Evolutionary conservation across 495 filamentous ascomycete species (phyloP).

Genomic region (Aspergillus ostianus): DNA sequence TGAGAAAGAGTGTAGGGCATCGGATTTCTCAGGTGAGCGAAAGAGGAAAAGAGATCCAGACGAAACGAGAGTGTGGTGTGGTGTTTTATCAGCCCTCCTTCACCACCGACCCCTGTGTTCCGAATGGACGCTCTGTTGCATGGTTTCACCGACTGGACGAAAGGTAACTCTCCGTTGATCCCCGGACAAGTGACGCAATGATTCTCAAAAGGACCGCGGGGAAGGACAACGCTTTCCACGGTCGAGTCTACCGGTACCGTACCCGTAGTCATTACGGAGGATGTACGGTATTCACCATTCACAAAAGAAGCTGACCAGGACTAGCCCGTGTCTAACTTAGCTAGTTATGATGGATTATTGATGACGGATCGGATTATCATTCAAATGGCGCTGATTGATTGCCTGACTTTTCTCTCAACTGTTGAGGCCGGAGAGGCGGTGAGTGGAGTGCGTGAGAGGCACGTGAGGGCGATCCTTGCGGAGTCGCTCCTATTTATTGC

Average conservation of each 20-base stretch:
- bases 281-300: no score
- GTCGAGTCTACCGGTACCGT: no score
- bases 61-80: neutral
- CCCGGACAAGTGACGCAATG: neutral
- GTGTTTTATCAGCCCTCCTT: no score
- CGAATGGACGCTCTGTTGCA: no score
- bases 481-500: constrained; percentile 1
- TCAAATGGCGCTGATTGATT: neutral
- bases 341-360: neutral
- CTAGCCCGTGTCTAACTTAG: neutral
- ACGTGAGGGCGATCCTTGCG: constrained; percentile 11
- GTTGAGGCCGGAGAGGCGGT: constrained; percentile 7
- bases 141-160: no score
- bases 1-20: no score
- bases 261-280: no score
- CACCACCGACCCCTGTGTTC: no score
- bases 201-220: neutral
- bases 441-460: neutral
- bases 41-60: constrained; percentile 2
- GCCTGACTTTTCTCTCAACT: constrained; percentile 1
- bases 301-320: no score
- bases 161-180: neutral
- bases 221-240: no score
- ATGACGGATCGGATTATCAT: neutral
- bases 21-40: neutral